phyloP scores from a whole-genome alignment of 768 basidiomycete genomes.

The Obba rivulosa region DNA sequence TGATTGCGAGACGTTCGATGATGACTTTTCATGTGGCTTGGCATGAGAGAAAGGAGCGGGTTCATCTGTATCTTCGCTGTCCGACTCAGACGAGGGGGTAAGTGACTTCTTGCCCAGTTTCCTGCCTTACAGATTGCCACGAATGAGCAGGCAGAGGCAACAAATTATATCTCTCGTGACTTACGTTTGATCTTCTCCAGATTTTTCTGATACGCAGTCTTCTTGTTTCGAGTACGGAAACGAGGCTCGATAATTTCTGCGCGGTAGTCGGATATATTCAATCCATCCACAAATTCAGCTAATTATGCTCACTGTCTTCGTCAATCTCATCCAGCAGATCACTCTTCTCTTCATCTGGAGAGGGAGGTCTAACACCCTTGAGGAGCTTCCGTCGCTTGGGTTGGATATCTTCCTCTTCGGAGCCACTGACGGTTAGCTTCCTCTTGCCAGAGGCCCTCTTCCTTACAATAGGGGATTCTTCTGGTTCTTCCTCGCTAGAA shows the following conservation, averaged over 20 bases:
- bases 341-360: slow-evolving; percentile 36
- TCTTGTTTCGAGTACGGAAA: slow-evolving; percentile 55
- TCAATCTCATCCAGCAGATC: slow-evolving; percentile 47
- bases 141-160: not conserved
- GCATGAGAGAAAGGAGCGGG: slow-evolving; percentile 18
- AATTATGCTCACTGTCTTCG: slow-evolving; percentile 43
- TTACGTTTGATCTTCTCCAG: slow-evolving; percentile 64
- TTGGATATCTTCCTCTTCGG: slow-evolving; percentile 30
- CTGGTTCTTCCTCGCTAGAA: not conserved
- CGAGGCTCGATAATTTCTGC: slow-evolving; percentile 61
- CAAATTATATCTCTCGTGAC: slow-evolving; percentile 14
- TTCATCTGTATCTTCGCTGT: slow-evolving; percentile 17
- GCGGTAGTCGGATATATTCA: slow-evolving; percentile 1
- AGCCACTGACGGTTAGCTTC: slow-evolving; percentile 20
- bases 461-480: slow-evolving; percentile 7
- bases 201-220: slow-evolving; percentile 55
- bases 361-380: slow-evolving; percentile 37
- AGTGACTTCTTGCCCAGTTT: slow-evolving; percentile 32
- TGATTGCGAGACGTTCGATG: slow-evolving; percentile 8
- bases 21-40: slow-evolving; percentile 5
- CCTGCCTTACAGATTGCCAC: slow-evolving; percentile 31
- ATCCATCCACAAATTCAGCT: not conserved
- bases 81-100: slow-evolving; percentile 10
- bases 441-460: slow-evolving; percentile 15
- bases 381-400: slow-evolving; percentile 36